phyloP scores from a whole-genome alignment of 495 filamentous ascomycete species.

The Talaromyces borbonicus region DNA sequence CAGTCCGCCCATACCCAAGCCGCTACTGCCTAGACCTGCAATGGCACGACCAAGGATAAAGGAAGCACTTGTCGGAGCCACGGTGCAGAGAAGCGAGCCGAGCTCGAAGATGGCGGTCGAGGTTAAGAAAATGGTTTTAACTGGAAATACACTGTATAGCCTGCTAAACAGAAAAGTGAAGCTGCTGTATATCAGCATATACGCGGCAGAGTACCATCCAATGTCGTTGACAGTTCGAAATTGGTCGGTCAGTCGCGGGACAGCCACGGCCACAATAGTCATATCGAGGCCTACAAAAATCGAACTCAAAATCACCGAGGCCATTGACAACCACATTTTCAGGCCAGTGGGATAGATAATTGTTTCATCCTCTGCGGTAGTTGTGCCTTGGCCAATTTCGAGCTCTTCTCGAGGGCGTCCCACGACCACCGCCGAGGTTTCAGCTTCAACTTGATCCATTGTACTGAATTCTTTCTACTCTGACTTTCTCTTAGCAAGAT shows the following conservation, averaged over 20 bases:
- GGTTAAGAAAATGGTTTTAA: slow-evolving; percentile 44
- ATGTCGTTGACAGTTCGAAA: neutral
- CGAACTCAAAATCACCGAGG: too few relatives aligned
- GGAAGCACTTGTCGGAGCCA: slow-evolving; percentile 43
- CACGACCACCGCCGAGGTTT: too few relatives aligned
- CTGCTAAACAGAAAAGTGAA: slow-evolving; percentile 35
- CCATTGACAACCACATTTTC: too few relatives aligned
- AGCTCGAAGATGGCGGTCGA: slow-evolving; percentile 35
- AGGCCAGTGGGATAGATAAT: too few relatives aligned
- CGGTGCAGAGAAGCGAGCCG: slow-evolving; percentile 52
- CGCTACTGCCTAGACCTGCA: slow-evolving; percentile 33
- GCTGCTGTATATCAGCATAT: neutral
- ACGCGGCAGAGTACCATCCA: neutral
- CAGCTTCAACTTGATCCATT: too few relatives aligned
- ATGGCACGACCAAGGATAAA: slow-evolving; percentile 55
- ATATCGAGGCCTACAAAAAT: neutral
- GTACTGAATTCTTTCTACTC: too few relatives aligned
- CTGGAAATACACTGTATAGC: slow-evolving; percentile 49
- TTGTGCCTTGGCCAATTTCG: too few relatives aligned
- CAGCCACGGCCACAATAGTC: neutral
- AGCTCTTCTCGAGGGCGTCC: too few relatives aligned
- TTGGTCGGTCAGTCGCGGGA: neutral
- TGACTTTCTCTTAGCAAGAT: too few relatives aligned
- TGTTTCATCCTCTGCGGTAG: too few relatives aligned
- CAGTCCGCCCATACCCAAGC: too few relatives aligned